Conservation (phyloP, 495 filamentous ascomycete genomes). For the Lasiosphaeris hirsuta region DNA sequence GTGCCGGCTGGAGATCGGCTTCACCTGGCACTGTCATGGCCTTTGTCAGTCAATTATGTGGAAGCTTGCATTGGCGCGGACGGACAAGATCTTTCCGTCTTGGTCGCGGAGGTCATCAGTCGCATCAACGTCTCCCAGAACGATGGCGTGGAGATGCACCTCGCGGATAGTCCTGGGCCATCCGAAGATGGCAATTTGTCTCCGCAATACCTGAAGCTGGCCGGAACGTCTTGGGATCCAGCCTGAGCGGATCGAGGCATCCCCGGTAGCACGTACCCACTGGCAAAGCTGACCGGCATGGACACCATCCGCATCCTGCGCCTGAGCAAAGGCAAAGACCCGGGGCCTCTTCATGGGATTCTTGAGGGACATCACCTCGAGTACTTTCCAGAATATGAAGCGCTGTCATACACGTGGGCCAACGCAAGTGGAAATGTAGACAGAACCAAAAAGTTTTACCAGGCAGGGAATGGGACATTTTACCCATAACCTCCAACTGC, state of each 20-base stretch:
- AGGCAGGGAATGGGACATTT: constrained; percentile 18
- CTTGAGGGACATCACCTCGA: constrained; percentile 15
- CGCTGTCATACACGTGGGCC: constrained; percentile 21
- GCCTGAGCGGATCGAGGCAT: too few species aligned
- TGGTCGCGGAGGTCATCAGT: neutral
- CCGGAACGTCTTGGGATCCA: too few species aligned
- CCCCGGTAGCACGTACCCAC: too few species aligned
- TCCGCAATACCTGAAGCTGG: too few species aligned
- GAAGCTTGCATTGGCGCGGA: neutral
- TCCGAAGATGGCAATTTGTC: too few species aligned
- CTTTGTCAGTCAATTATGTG: constrained; percentile 11
- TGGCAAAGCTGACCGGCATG: neutral
- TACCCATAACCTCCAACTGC: constrained; percentile 22
- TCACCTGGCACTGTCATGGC: constrained; percentile 12
- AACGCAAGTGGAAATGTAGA: constrained; percentile 14
- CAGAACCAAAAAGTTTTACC: constrained; percentile 17
- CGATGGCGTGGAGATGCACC: neutral
- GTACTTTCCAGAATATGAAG: constrained; percentile 25
- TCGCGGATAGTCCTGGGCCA: too few species aligned
- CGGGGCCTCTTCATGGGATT: constrained; percentile 17
- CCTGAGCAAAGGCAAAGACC: constrained; percentile 15
- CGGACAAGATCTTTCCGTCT: constrained; percentile 6
- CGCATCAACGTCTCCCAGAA: neutral
- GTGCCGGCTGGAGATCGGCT: constrained; percentile 6
- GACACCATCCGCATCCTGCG: constrained; percentile 21